Conservation (phyloP, 345 rosid species). For the Dipteronia sinensis region DNA sequence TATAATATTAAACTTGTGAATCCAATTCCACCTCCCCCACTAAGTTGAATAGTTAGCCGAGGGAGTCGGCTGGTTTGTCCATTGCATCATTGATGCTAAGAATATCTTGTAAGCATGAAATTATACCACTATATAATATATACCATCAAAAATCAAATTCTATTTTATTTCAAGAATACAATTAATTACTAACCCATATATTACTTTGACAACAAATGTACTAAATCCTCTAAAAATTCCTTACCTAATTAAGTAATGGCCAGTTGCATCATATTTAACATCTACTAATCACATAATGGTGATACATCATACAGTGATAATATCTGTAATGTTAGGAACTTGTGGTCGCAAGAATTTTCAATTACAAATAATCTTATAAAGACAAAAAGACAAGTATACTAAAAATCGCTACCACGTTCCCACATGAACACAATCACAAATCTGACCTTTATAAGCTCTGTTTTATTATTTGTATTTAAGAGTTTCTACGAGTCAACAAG, state of each 20-base stretch:
- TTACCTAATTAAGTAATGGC: background rate
- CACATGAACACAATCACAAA: slow-evolving; percentile 1
- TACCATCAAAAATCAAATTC: no score
- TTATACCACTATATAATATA: background rate
- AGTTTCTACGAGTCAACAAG: background rate
- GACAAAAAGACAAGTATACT: no score
- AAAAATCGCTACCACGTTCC: slow-evolving; percentile 1
- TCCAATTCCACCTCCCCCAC: background rate
- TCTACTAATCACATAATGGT: background rate
- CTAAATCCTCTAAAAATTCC: background rate
- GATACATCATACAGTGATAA: no score
- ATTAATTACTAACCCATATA: background rate
- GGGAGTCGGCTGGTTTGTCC: background rate
- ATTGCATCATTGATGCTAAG: background rate
- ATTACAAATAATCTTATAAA: background rate
- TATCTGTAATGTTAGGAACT: no score
- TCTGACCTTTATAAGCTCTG: background rate
- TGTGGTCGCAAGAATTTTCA: no score
- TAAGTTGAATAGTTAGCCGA: background rate
- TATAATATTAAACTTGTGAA: background rate
- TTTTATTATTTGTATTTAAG: background rate
- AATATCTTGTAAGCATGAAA: background rate
- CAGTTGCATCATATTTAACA: background rate
- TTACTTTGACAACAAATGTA: background rate
- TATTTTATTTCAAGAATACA: background rate